Evolutionary conservation across 2,329 filamentous ascomycete species (phyloP), one percentile per base, ranked within the genome.

Genomic region (Colletotrichum nymphaeae): DNA sequence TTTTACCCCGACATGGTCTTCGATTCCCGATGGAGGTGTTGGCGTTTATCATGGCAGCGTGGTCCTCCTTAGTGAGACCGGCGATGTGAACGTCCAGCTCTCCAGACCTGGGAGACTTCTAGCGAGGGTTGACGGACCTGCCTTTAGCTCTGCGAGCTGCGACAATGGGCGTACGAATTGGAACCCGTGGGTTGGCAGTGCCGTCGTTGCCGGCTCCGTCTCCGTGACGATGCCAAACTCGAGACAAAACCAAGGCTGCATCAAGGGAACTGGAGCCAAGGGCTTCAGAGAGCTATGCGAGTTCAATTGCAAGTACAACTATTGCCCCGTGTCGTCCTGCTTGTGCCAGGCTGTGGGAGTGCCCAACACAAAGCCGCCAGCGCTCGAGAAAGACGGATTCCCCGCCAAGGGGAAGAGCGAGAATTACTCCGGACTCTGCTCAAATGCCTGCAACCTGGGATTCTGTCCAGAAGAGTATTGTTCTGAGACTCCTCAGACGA

Each of bases 221-320:
- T 22, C 37, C 0, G 63, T n/a, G 12, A 22, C 46, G 12, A 52
- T 30, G 5, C 56, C 49, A 4, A 5, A 49, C 2, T 58, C 63
- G 3, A 53, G n/a, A n/a, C 37, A 32, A 2, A 19, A 66, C 1
- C 62, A 77, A 37, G 75, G 74, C 30, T 80, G 79, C 32, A 63
- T 75, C 5, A 75, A 76, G 26, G 80, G 80, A 14, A 77, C 75
- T 9, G 56, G 52, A 1, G 9, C 26, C 1, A 22, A 14, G 3
- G 26, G 83, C 68, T 82, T 81, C 32, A 37, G 63, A 1, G 82
- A 80, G 1, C 79, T 84, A 3, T 84, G 83, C 69, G 62, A 77
- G 52, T 84, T 81, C 46, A 63, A 76, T 22, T 81, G 80, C 64
- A 42, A 37, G 8, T 81, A 77, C 49, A 78, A 77, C 24, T 81